A percentile compares a stretch with the other conserved stretches of the same genome.
These are phyloP conservation scores for Geopyxis carbonaria DNA, from an alignment of 495 filamentous ascomycete species.

Conservation along the genomic window DNA sequence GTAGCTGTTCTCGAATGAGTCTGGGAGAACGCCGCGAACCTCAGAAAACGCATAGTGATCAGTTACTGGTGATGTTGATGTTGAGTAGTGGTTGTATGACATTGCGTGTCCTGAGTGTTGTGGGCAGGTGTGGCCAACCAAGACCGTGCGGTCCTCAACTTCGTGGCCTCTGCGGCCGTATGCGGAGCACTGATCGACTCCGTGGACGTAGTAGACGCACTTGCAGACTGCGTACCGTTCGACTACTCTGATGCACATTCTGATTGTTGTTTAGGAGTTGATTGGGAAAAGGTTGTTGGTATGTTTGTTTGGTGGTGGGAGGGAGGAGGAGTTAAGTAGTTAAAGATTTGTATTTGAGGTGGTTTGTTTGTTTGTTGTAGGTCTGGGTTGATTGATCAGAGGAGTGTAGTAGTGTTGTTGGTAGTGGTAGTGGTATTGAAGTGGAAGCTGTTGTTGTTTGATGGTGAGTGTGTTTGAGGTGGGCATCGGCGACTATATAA, in stretches of 20 bases:
- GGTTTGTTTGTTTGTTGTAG: no score
- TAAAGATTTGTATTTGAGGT: neutral
- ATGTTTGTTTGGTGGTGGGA: slow-evolving; percentile 14
- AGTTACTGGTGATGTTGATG: no score
- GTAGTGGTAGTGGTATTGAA: no score
- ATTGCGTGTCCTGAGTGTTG: slow-evolving; percentile 39
- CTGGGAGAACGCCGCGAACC: no score
- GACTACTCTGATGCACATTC: slow-evolving; percentile 56
- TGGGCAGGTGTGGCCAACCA: slow-evolving; percentile 64
- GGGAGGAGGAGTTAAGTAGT: slow-evolving; percentile 2
- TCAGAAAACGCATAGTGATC: no score
- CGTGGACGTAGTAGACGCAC: slow-evolving; percentile 66
- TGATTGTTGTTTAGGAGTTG: slow-evolving; percentile 10
- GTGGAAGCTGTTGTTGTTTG: no score
- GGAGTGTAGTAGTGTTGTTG: no score
- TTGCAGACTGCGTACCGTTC: slow-evolving; percentile 65
- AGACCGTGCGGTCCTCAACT: slow-evolving; percentile 54
- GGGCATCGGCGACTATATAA: no score
- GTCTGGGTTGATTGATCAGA: no score
- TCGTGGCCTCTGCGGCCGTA: slow-evolving; percentile 54
- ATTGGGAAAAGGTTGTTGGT: slow-evolving; percentile 9
- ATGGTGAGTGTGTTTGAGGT: no score
- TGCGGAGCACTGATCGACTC: slow-evolving; percentile 53
- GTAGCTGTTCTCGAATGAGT: no score
- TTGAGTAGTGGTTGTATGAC: no score